Evolutionary conservation across 2,329 filamentous ascomycete species (phyloP).

Genomic region (Thielaviopsis populi): DNA sequence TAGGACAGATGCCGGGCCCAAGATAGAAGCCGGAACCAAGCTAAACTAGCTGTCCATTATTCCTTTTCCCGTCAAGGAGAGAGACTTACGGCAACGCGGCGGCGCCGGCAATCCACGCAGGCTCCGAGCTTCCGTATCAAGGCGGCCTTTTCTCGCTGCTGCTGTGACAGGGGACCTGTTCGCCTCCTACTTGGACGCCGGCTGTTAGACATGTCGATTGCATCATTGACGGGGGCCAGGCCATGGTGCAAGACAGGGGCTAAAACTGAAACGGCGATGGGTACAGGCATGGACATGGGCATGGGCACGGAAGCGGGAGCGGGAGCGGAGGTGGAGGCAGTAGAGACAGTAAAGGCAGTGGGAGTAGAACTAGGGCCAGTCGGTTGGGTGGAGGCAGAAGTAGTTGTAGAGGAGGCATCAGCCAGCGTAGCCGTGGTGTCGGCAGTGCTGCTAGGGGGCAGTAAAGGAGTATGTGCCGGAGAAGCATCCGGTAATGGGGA

Average conservation of each 20-base stretch:
- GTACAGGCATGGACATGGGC: background rate
- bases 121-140: conserved; percentile 45
- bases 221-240: conserved; percentile 35
- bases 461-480: background rate
- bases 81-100: conserved; percentile 42
- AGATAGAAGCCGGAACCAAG: too few relatives aligned
- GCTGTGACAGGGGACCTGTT: conserved; percentile 42
- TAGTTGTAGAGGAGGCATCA: background rate
- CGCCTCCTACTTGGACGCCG: conserved; percentile 42
- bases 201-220: conserved; percentile 36
- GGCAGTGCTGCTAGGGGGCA: background rate
- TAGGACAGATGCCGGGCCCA: too few relatives aligned
- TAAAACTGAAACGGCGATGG: conserved; percentile 33
- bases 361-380: too few relatives aligned
- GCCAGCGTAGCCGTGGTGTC: background rate
- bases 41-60: background rate
- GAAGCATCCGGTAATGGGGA: background rate
- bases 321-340: background rate
- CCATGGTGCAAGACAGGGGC: conserved; percentile 30
- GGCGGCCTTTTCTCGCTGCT: conserved; percentile 44
- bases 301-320: background rate
- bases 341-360: background rate
- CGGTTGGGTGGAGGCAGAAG: background rate
- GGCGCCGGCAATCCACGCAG: conserved; percentile 39
- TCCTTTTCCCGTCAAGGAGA: background rate